Evolutionary conservation across 176 grass and related monocot genomes (phyloP), one percentile per base, ranked within the genome.

Genomic region (Oryza australiensis): DNA sequence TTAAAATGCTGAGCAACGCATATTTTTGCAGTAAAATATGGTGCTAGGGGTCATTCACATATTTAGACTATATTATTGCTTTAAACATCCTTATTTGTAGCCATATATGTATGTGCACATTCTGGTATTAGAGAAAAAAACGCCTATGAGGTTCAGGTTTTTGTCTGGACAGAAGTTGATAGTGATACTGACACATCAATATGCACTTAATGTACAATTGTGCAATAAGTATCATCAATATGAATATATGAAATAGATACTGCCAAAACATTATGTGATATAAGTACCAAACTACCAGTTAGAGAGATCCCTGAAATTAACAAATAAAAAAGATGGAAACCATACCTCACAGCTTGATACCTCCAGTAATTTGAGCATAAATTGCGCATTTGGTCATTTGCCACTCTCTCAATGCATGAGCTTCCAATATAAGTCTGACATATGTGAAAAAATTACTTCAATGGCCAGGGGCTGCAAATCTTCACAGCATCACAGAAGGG

Each of bases 311-410:
- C 3, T 80, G 32, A 5, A 80, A 26, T 64, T 82, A 83, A 66
- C 12, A 86, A 26, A 40, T 76, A 73, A 67, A 4, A 59, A 18
- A 27, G 66, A 34, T 57, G n/a, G 43, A 72, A 66, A 83, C 32
- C 85, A 22, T 75, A 88, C 66, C 86, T 87, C 74, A 30, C 18
- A 71, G 9, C 29, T 72, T 24, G 18, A 72, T 33, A 32, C 9
- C 38, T 51, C 30, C 15, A 57, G 76, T 45, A 12, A 57, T 73
- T 83, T 73, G 68, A 65, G 14, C 5, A 87, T 24, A 9, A 24
- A 23, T 76, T 53, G 23, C 32, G 29, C 30, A 37, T 62, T 70
- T 65, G 48, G 64, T 22, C 23, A 24, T 43, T 62, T 77, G 46
- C 11, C 23, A 34, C 7, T 62, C 12, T 26, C 41, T 80, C 26